Percentiles rank a stretch among this genome's conserved stretches.
phyloP scores from a whole-genome alignment of 345 rosid species.

The Gynandropsis gynandra region DNA sequence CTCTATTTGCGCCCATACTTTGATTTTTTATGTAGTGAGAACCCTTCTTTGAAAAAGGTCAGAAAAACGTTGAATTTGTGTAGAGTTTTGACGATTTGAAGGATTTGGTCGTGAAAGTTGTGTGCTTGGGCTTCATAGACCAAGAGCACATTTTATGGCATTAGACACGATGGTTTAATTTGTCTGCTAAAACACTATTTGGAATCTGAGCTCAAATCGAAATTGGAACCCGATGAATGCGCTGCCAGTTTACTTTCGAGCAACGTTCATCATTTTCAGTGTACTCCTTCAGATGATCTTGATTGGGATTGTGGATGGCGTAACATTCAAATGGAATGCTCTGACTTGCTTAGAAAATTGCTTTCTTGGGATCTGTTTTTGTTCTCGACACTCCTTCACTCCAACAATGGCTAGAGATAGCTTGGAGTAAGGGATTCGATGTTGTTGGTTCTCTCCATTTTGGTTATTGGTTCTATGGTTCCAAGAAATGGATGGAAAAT shows the following conservation, averaged over 20 bases:
- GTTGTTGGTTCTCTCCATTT: conserved; percentile 53
- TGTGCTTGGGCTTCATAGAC: too few species aligned
- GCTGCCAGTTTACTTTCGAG: conserved; percentile 37
- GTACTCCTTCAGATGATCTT: conserved; percentile 36
- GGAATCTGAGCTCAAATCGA: too few species aligned
- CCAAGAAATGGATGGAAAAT: conserved; percentile 51
- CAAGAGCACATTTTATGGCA: too few species aligned
- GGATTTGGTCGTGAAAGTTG: too few species aligned
- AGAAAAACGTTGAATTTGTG: too few species aligned
- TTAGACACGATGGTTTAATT: too few species aligned
- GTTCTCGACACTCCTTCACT: conserved; percentile 67
- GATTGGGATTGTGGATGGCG: conserved; percentile 93
- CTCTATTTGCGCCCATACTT: not conserved
- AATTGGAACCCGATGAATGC: conserved; percentile 16
- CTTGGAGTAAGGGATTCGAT: conserved; percentile 77
- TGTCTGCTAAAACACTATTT: too few species aligned
- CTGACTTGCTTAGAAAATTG: conserved; percentile 46
- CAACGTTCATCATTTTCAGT: conserved; percentile 57
- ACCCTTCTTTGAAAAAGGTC: too few species aligned
- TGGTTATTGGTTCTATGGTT: conserved; percentile 40
- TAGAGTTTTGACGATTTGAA: too few species aligned
- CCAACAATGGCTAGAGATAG: conserved; percentile 74
- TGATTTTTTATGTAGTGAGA: not conserved
- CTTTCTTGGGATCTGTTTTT: conserved; percentile 60
- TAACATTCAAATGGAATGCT: conserved; percentile 71